Evolutionary conservation across 2,329 filamentous ascomycete genomes (phyloP).

Genomic region (Ophiosphaerella narmari): DNA sequence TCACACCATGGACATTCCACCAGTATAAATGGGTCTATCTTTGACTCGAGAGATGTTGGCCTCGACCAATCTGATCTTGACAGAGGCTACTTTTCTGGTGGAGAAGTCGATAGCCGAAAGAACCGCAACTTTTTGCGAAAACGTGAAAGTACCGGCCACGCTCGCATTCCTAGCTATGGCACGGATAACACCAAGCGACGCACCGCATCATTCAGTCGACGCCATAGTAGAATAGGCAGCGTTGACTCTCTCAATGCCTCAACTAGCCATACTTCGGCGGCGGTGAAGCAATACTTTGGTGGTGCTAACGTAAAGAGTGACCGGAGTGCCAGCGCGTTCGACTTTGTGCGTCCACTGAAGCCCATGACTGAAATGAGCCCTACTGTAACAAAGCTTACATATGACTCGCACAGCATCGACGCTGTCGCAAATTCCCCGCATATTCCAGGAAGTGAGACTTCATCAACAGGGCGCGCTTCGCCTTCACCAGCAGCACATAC

Average conservation of each 20-base stretch:
- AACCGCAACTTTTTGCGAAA: slow-evolving; percentile 73
- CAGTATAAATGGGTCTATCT: slow-evolving; percentile 35
- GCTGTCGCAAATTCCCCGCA: slow-evolving; percentile 48
- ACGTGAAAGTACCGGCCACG: slow-evolving; percentile 69
- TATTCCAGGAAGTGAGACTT: slow-evolving; percentile 53
- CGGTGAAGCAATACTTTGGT: slow-evolving; percentile 71
- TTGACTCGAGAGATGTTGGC: slow-evolving; percentile 33
- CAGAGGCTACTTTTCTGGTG: slow-evolving; percentile 90
- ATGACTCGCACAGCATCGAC: slow-evolving; percentile 54
- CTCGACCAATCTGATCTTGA: slow-evolving; percentile 65
- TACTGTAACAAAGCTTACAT: slow-evolving; percentile 62
- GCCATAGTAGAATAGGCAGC: slow-evolving; percentile 78
- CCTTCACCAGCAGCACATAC: slow-evolving; percentile 45
- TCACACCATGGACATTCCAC: slow-evolving; percentile 38
- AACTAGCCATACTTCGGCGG: slow-evolving; percentile 58
- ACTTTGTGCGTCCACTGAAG: slow-evolving; percentile 47
- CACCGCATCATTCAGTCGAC: slow-evolving; percentile 63
- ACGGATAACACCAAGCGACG: slow-evolving; percentile 55
- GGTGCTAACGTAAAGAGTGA: slow-evolving; percentile 37
- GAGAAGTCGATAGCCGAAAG: slow-evolving; percentile 76
- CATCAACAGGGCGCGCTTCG: slow-evolving; percentile 53
- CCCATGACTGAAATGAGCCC: slow-evolving; percentile 53
- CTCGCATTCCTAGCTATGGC: slow-evolving; percentile 76
- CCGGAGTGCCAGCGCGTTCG: slow-evolving; percentile 55
- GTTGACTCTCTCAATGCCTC: slow-evolving; percentile 72